A percentile compares a stretch with the other conserved stretches of the same genome.
Evolutionary conservation across 176 grass and related monocot species (phyloP).

Genomic region (Rhipidocladum racemiflorum): DNA sequence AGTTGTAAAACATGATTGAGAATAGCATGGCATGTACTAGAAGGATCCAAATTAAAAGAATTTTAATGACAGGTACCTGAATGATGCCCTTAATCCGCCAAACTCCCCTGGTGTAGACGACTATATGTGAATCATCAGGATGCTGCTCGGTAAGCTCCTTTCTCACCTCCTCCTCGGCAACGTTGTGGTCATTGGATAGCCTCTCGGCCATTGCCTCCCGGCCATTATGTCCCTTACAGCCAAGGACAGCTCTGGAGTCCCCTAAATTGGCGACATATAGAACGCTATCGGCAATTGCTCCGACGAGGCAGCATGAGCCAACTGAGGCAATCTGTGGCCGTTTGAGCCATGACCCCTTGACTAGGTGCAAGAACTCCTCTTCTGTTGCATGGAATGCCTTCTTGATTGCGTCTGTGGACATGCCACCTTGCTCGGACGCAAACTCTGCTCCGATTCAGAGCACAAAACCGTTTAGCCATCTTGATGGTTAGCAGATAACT

Average conservation of each 20-base stretch:
- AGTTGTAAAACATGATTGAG: not conserved
- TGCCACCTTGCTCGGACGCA: conserved; percentile 20
- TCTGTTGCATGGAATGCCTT: conserved; percentile 39
- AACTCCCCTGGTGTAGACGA: conserved; percentile 21
- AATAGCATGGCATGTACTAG: not conserved
- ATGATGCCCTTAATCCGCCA: conserved; percentile 46
- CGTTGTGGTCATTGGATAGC: conserved; percentile 35
- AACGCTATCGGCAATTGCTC: conserved; percentile 11
- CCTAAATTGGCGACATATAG: conserved; percentile 40
- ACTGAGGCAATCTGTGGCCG: conserved; percentile 18
- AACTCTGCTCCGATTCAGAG: conserved; percentile 16
- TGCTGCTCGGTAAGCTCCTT: conserved; percentile 33
- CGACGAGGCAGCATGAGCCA: conserved; percentile 40
- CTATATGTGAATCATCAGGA: conserved; percentile 31
- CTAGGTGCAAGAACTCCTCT: conserved; percentile 27
- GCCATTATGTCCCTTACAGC: not conserved
- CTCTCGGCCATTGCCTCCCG: conserved; percentile 1
- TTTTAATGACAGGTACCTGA: conserved; percentile 9
- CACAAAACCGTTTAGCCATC: not conserved
- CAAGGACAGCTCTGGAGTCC: conserved; percentile 38
- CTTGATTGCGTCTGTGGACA: conserved; percentile 27
- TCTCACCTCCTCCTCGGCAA: conserved; percentile 29
- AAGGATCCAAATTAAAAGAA: not conserved
- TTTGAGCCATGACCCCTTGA: conserved; percentile 18
- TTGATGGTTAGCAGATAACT: not conserved